A percentile compares a stretch with the other conserved stretches of the same genome.
Conservation (phyloP, 148 eudicot species). For the Rhododendron mucronatum region DNA sequence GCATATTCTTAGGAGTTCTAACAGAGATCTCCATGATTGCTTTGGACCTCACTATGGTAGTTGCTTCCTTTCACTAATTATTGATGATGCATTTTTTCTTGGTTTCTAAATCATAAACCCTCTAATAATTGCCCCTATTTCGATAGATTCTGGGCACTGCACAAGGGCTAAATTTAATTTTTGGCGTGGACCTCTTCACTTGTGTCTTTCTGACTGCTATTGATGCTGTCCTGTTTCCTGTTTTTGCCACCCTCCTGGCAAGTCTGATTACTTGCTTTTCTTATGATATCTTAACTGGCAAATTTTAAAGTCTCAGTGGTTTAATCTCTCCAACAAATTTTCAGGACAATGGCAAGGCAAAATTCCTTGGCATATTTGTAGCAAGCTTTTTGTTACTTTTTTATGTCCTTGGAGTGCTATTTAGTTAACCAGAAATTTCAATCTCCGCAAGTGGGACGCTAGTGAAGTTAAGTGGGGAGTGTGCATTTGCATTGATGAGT, state of each 20-base stretch:
- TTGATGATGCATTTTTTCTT: conserved; percentile 9
- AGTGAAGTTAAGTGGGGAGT: conserved; percentile 76
- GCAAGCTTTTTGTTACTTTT: conserved; percentile 44
- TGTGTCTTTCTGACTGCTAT: conserved; percentile 66
- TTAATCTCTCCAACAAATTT: not conserved
- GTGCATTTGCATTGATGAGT: conserved; percentile 82
- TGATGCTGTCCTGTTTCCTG: conserved; percentile 59
- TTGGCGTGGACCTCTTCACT: conserved; percentile 67
- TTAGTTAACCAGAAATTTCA: conserved; percentile 58
- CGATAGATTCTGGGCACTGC: conserved; percentile 85
- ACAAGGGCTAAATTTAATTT: conserved; percentile 64
- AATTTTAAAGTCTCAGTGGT: not conserved
- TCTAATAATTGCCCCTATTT: conserved; percentile 10
- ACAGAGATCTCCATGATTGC: conserved; percentile 69
- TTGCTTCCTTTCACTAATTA: not conserved
- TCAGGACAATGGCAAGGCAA: conserved; percentile 66
- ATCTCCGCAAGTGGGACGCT: conserved; percentile 43
- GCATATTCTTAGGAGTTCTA: conserved; percentile 69
- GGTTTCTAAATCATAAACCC: not conserved
- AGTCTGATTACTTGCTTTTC: conserved; percentile 16
- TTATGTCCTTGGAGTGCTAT: conserved; percentile 58
- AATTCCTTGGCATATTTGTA: conserved; percentile 41
- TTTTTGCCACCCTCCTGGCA: conserved; percentile 68
- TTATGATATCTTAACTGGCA: not conserved
- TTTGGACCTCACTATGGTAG: conserved; percentile 82